phyloP scores from a whole-genome alignment of 768 basidiomycete genomes.

The Lactifluus volemus region DNA sequence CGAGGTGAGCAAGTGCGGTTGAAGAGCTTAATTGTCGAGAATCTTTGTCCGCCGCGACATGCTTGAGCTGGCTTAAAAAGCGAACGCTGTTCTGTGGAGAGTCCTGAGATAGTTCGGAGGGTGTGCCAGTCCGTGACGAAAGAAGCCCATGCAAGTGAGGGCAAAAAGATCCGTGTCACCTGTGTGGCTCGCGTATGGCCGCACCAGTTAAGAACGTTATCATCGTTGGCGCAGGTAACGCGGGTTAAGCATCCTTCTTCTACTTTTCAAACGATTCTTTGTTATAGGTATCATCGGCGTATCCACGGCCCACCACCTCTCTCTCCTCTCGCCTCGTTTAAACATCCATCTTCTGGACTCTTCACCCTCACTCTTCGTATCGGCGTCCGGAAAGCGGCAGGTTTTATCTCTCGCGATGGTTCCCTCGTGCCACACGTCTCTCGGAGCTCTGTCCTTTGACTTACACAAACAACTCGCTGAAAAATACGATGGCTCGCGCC shows the following conservation, averaged over 20 bases:
- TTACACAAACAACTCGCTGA: slow-evolving; percentile 33
- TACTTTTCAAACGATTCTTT: background rate
- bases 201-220: slow-evolving; percentile 24
- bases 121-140: background rate
- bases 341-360: slow-evolving; percentile 37
- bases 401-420: slow-evolving; percentile 37
- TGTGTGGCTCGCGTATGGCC: background rate
- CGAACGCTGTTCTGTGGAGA: background rate
- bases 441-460: slow-evolving; percentile 15
- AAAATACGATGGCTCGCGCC: slow-evolving; percentile 28
- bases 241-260: background rate
- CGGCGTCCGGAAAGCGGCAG: slow-evolving; percentile 30
- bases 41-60: background rate
- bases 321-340: slow-evolving; percentile 21
- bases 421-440: slow-evolving; percentile 9
- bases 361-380: slow-evolving; percentile 30
- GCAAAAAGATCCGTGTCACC: background rate
- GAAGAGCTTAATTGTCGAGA: background rate
- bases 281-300: slow-evolving; percentile 35
- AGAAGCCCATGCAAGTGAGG: background rate
- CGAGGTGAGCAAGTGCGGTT: slow-evolving; percentile 41
- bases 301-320: slow-evolving; percentile 35
- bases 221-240: slow-evolving; percentile 33
- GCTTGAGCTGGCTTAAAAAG: background rate
- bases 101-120: background rate